phyloP scores from a whole-genome alignment of 2,329 filamentous ascomycete species.

The Claviceps fusiformis region DNA sequence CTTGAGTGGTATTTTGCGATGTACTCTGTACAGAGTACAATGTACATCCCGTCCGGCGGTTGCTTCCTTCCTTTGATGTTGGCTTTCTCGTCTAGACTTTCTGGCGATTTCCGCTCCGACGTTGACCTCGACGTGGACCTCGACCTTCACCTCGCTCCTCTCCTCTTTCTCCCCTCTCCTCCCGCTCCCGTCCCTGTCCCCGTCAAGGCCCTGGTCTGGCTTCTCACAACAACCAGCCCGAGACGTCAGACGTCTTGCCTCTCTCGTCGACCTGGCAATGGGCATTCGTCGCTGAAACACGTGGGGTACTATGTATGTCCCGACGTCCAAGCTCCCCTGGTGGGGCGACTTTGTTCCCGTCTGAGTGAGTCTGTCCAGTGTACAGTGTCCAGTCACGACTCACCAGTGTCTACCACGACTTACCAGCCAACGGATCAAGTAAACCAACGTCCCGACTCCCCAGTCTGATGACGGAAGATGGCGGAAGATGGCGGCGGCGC shows the following conservation, averaged over 20 bases:
- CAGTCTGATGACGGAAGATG: not conserved
- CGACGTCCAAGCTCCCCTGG: not conserved
- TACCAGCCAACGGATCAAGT: not conserved
- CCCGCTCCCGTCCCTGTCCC: not conserved
- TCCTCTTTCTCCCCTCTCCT: not conserved
- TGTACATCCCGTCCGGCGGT: not conserved
- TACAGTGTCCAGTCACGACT: too few relatives aligned
- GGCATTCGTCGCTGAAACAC: conserved; percentile 13
- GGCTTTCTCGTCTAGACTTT: not conserved
- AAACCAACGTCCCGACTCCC: not conserved
- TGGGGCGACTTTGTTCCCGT: not conserved
- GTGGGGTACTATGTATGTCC: conserved; percentile 2
- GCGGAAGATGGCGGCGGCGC: not conserved
- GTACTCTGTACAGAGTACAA: not conserved
- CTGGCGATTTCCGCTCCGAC: not conserved
- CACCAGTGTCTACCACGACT: too few relatives aligned
- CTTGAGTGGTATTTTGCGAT: too few relatives aligned
- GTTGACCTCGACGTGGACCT: not conserved
- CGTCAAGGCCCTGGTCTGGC: not conserved
- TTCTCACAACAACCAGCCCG: not conserved
- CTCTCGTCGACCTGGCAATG: conserved; percentile 13
- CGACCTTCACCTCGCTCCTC: not conserved
- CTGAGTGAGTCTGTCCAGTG: not conserved
- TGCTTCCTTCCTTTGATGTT: not conserved
- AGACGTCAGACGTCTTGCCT: not conserved